These are phyloP conservation scores for Suillus fuscotomentosus DNA, from an alignment of 768 basidiomycete genomes.

Conservation along the genomic window DNA sequence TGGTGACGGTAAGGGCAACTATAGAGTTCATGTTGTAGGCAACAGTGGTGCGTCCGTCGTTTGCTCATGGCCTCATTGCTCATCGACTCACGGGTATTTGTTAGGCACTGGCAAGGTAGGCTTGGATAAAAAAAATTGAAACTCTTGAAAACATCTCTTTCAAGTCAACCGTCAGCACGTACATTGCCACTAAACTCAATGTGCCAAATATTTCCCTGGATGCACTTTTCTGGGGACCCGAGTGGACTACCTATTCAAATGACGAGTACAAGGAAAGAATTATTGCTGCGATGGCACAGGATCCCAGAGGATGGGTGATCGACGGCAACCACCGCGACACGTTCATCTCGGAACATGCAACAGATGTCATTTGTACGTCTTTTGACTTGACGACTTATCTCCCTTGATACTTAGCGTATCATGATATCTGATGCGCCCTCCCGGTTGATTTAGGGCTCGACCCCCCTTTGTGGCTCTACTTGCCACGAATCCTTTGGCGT, in stretches of 20 bases:
- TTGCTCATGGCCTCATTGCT: neutral
- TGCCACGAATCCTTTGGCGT: conserved; percentile 55
- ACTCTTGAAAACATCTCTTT: neutral
- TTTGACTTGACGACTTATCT: neutral
- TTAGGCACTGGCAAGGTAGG: conserved; percentile 42
- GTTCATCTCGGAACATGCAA: conserved; percentile 37
- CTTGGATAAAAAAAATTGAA: neutral
- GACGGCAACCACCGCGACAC: conserved; percentile 43
- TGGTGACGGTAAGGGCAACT: conserved; percentile 46
- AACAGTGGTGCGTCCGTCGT: conserved; percentile 45
- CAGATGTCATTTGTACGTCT: conserved; percentile 54
- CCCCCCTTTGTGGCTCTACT: conserved; percentile 58
- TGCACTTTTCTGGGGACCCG: conserved; percentile 46
- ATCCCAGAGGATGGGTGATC: conserved; percentile 47
- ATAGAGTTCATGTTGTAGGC: conserved; percentile 47
- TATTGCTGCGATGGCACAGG: conserved; percentile 21
- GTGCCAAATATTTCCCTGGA: conserved; percentile 51
- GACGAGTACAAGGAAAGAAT: conserved; percentile 26
- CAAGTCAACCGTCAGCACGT: conserved; percentile 48
- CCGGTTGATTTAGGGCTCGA: conserved; percentile 53
- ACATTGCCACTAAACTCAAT: conserved; percentile 42
- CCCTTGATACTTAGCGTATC: neutral
- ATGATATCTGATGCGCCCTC: neutral
- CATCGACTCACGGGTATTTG: neutral
- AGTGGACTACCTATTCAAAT: conserved; percentile 36